Conservation (phyloP, 257 asterid genomes). For the Solanum paucissectum region DNA sequence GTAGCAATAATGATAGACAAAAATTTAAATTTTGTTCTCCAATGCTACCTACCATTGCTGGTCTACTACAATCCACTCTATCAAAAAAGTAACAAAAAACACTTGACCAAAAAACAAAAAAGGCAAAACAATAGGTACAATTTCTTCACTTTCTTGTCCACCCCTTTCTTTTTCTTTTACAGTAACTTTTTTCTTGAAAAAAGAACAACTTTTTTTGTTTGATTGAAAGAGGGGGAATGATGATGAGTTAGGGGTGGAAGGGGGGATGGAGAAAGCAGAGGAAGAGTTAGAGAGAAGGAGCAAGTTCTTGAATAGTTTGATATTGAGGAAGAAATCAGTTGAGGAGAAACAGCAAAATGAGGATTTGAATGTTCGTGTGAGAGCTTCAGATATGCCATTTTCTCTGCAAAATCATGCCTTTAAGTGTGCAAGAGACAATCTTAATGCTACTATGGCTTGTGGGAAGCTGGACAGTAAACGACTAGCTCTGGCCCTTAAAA, state of each 20-base stretch:
- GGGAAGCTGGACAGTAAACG: conserved; percentile 61
- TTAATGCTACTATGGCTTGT: conserved; percentile 55
- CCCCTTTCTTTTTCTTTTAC: not conserved
- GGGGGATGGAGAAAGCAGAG: conserved; percentile 69
- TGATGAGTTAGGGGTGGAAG: not conserved
- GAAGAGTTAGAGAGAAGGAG: conserved; percentile 81
- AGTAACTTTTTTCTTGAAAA: not conserved
- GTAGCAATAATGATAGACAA: not conserved
- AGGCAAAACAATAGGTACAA: not conserved
- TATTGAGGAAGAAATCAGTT: conserved; percentile 44
- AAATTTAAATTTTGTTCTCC: not conserved
- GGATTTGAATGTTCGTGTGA: conserved; percentile 40
- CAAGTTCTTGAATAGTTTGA: conserved; percentile 69
- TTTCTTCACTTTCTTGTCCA: not conserved
- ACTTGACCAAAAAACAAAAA: not conserved
- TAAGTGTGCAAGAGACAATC: conserved; percentile 28
- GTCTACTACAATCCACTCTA: not conserved
- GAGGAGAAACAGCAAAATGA: conserved; percentile 33
- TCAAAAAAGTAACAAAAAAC: not conserved
- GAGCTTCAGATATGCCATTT: conserved; percentile 74
- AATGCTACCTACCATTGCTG: not conserved
- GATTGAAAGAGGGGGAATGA: not conserved
- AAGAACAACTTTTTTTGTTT: not conserved
- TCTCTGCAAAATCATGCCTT: conserved; percentile 69
- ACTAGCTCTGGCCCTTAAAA: conserved; percentile 75